Conservation (phyloP, 306 rosid species). For the Castanea sativa region DNA sequence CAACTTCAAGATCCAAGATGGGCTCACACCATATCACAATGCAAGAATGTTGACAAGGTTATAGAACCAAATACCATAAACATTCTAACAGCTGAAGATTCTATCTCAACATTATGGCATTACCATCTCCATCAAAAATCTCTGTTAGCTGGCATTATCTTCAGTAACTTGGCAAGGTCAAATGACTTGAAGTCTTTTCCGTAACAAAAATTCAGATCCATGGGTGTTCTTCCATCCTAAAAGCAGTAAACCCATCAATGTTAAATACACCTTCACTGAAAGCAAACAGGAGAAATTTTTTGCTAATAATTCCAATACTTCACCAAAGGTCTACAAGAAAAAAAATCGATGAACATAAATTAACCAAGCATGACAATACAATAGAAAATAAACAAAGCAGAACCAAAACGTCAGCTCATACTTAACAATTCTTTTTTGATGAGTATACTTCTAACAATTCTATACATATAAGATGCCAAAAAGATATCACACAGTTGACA, state of each 20-base stretch:
- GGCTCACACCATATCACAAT: constrained; percentile 1
- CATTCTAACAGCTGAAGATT: constrained; percentile 10
- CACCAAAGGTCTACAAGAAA: neutral
- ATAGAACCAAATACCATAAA: constrained; percentile 10
- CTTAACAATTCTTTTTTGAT: too few species aligned
- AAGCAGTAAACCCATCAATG: constrained; percentile 18
- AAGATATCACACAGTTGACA: neutral
- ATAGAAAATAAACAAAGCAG: neutral
- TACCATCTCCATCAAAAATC: constrained; percentile 30
- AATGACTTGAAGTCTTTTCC: constrained; percentile 88
- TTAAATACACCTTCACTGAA: neutral
- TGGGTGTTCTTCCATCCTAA: constrained; percentile 85
- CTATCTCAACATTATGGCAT: constrained; percentile 7
- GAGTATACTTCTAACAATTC: too few species aligned
- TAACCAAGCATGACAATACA: neutral
- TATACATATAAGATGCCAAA: too few species aligned
- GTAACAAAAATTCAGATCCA: constrained; percentile 78
- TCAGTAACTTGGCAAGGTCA: constrained; percentile 75
- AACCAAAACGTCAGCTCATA: neutral
- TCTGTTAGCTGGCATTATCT: constrained; percentile 45
- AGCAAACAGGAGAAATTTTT: neutral
- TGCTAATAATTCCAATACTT: neutral
- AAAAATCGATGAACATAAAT: neutral
- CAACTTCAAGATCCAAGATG: constrained; percentile 7
- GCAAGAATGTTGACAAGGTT: constrained; percentile 9